Evolutionary conservation across 345 rosid genomes (phyloP), one percentile per base, ranked within the genome.

Genomic region (Draba incana): DNA sequence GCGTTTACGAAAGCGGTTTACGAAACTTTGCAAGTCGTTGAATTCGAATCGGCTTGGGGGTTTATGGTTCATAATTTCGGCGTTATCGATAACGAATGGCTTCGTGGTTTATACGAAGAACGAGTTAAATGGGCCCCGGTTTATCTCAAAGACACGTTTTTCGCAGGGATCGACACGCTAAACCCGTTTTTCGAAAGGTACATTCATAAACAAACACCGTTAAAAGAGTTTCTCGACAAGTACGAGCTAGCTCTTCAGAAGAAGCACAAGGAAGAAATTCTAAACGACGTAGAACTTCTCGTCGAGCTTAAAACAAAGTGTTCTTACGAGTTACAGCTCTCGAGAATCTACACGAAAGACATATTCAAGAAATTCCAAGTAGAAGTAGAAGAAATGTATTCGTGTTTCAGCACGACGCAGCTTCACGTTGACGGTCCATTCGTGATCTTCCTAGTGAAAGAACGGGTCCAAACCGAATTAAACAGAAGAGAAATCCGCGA

Each of bases 191-290:
- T 90, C 24, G 87, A 88, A 30, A 84, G 78, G 73, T 88, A 82
- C 5, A 64, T 90, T 66, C 96, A 86, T 43, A 87, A 83, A 37
- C 92, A 88, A 59, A 92, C 97, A 15, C 87, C 95, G 28, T 60
- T 92, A 76, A 92, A 87, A 72, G 97, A 92, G 81, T 92, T 92
- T 80, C 88, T 92, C 5, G 97, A 90, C 59, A 85, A 86, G 81
- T 88, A 86, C 27, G 97, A 86, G 72, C 46, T 88, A 72, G 87
- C 90, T 46, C 69, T 88, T 42, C 92, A 86, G 55, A 86, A 80
- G 82, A 86, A 84, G 79, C 92, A 82, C 79, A 79, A 54, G 78
- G 88, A 89, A 77, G 98, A 89, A 79, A 77, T 83, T 62, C 75
- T 78, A 10, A 77, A 84, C 0, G 93, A 92, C 74, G 30, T 76